Evolutionary conservation across 345 rosid species (phyloP).

Genomic region (Xanthoceras sorbifolium): DNA sequence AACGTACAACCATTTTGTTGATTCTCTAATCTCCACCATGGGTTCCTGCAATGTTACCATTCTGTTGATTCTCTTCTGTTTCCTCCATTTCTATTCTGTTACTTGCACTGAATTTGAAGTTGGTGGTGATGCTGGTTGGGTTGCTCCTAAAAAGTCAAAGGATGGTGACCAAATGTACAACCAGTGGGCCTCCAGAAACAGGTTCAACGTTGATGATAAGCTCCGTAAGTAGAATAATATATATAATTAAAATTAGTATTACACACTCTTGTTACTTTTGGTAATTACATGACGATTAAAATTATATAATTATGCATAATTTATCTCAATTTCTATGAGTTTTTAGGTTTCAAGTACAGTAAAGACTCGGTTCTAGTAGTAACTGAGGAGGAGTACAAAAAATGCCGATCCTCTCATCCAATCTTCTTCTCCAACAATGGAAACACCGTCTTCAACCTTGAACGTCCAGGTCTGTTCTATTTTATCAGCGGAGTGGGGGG

Average conservation of each 20-base stretch:
- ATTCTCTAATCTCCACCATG: neutral
- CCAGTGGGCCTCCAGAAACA: slow-evolving; percentile 74
- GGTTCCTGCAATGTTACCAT: slow-evolving; percentile 10
- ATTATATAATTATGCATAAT: too few relatives aligned
- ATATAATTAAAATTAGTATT: too few relatives aligned
- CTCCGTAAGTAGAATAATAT: slow-evolving; percentile 51
- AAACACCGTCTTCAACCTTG: slow-evolving; percentile 40
- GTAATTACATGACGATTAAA: too few relatives aligned
- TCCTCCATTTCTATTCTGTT: slow-evolving; percentile 21
- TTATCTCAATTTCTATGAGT: neutral
- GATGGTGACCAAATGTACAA: slow-evolving; percentile 52
- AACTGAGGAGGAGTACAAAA: slow-evolving; percentile 63
- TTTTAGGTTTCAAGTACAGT: slow-evolving; percentile 50
- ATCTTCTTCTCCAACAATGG: slow-evolving; percentile 58
- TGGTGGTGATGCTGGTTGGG: slow-evolving; percentile 72
- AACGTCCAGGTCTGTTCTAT: slow-evolving; percentile 58
- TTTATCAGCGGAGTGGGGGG: slow-evolving; percentile 64
- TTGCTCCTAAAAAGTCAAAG: slow-evolving; percentile 45
- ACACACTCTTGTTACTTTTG: too few relatives aligned
- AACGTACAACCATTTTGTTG: slow-evolving; percentile 21
- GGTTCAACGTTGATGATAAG: slow-evolving; percentile 65
- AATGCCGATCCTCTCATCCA: slow-evolving; percentile 52
- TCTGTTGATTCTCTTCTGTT: slow-evolving; percentile 22
- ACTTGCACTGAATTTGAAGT: slow-evolving; percentile 52
- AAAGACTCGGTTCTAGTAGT: slow-evolving; percentile 62